These are phyloP conservation scores for Cyberlindnera americana DNA, from an alignment of 805 yeast species.

Conservation along the genomic window DNA sequence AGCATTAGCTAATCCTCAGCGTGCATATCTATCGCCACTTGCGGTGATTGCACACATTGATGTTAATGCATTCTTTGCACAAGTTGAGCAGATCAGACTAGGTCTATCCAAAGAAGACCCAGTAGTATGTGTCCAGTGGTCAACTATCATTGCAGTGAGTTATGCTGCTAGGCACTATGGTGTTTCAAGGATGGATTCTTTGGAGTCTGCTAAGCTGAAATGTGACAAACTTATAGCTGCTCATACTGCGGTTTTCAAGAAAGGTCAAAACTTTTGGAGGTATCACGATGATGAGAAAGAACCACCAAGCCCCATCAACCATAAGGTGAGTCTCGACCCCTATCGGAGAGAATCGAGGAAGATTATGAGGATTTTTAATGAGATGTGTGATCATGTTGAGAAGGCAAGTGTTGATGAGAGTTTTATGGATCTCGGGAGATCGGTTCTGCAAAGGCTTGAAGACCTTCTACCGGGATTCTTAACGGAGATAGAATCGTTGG, in stretches of 20 bases:
- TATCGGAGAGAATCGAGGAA: slow-evolving; percentile 85
- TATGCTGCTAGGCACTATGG: slow-evolving; percentile 88
- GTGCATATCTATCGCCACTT: slow-evolving; percentile 61
- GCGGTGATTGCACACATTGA: slow-evolving; percentile 84
- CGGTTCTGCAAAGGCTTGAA: slow-evolving; percentile 43
- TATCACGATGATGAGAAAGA: slow-evolving; percentile 50
- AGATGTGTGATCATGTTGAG: slow-evolving; percentile 67
- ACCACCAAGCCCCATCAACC: slow-evolving; percentile 54
- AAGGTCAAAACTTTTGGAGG: slow-evolving; percentile 82
- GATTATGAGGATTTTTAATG: slow-evolving; percentile 61
- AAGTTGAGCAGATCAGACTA: slow-evolving; percentile 78
- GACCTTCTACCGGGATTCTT: slow-evolving; percentile 45
- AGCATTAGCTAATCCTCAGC: slow-evolving; percentile 42
- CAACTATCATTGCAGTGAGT: slow-evolving; percentile 80
- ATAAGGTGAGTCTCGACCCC: slow-evolving; percentile 89
- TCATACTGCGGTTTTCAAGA: slow-evolving; percentile 91
- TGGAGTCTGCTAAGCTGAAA: slow-evolving; percentile 63
- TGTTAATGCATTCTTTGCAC: slow-evolving; percentile 94
- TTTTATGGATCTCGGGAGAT: slow-evolving; percentile 76
- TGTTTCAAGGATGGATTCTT: slow-evolving; percentile 69
- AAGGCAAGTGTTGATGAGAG: slow-evolving; percentile 97
- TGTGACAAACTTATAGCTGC: slow-evolving; percentile 77
- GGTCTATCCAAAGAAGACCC: slow-evolving; percentile 68
- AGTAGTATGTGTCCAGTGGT: slow-evolving; percentile 94
- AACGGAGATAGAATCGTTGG: slow-evolving; percentile 14